These are phyloP conservation scores for Pterula multifida DNA, from an alignment of 1,284 basidiomycete species.

Conservation along the genomic window DNA sequence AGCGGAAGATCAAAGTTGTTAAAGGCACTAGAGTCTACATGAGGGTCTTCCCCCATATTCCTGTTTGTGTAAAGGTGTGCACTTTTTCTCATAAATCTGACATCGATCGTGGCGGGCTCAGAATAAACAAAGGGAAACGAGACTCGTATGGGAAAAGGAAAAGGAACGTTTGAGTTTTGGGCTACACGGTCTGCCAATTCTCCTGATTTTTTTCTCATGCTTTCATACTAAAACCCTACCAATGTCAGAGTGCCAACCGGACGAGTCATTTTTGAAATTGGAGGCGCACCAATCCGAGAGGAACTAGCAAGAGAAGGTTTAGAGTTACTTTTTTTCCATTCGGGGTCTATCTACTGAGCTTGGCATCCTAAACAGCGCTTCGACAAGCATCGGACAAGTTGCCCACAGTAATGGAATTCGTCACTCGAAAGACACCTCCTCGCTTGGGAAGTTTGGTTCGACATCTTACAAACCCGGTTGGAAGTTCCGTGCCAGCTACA, in stretches of 20 bases:
- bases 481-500: constrained; percentile 5
- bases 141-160: constrained; percentile 99
- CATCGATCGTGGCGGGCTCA: neutral
- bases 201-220: neutral
- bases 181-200: constrained; percentile 63
- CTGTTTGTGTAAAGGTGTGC: constrained; percentile 89
- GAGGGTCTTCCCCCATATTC: constrained; percentile 92
- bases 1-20: constrained; percentile 83
- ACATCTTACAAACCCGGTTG: constrained; percentile 24
- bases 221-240: constrained; percentile 4
- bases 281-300: constrained; percentile 81
- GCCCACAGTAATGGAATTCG: constrained; percentile 85
- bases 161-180: constrained; percentile 97
- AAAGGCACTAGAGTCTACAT: constrained; percentile 86
- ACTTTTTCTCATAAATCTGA: constrained; percentile 1
- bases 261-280: constrained; percentile 90
- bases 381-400: constrained; percentile 86
- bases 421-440: constrained; percentile 59
- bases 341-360: constrained; percentile 1
- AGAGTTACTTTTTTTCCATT: constrained; percentile 13
- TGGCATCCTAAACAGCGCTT: constrained; percentile 52
- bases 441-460: constrained; percentile 68
- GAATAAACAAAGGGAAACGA: constrained; percentile 99
- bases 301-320: constrained; percentile 89
- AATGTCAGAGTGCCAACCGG: constrained; percentile 78